Conservation (phyloP, 108 stramenopile genomes). For the Cyclotella atomus region DNA sequence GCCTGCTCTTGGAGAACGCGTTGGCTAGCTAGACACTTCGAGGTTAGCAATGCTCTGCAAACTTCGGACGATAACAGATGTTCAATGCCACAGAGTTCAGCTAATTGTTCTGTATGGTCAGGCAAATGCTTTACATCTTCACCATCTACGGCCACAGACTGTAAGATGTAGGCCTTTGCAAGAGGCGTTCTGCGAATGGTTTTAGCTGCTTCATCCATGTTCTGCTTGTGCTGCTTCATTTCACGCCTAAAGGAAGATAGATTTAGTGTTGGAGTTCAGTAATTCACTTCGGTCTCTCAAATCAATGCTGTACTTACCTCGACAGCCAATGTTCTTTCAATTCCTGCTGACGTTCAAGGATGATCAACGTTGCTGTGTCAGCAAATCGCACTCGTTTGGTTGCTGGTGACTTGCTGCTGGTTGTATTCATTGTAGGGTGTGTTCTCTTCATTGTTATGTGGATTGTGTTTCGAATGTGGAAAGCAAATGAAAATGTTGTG, state of each 20-base stretch:
- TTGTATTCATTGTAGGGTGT: too few relatives aligned
- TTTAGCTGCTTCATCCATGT: not conserved
- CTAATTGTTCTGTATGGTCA: not conserved
- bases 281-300: too few relatives aligned
- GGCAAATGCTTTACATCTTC: not conserved
- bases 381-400: not conserved
- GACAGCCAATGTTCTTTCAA: not conserved
- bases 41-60: not conserved
- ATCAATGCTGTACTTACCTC: too few relatives aligned
- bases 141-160: not conserved
- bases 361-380: not conserved
- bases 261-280: too few relatives aligned
- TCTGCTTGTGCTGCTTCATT: not conserved
- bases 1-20: not conserved
- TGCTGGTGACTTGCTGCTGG: not conserved
- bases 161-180: not conserved
- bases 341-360: not conserved
- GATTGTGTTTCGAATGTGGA: not conserved
- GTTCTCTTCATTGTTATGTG: too few relatives aligned
- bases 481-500: too few relatives aligned
- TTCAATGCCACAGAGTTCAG: not conserved
- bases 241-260: not conserved
- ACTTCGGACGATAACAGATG: not conserved
- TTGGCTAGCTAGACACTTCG: not conserved
- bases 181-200: not conserved